These are phyloP conservation scores for Fraxinus velutina DNA, from an alignment of 305 asterid genomes.

Conservation along the genomic window DNA sequence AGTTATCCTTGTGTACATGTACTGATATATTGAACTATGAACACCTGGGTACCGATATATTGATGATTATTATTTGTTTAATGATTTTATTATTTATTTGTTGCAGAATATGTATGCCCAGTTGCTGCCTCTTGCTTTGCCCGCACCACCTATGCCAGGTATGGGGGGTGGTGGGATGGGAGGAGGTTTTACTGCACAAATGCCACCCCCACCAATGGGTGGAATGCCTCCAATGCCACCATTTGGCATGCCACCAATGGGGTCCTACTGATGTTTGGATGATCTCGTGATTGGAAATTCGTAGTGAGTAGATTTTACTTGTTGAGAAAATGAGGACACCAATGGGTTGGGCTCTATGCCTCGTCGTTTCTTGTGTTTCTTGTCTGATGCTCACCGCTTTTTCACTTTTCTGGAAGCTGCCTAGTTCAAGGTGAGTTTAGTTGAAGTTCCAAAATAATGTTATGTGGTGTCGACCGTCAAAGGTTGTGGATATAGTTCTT, in stretches of 20 bases:
- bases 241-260: constrained; percentile 86
- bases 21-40: neutral
- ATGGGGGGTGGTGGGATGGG: constrained; percentile 78
- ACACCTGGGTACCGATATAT: neutral
- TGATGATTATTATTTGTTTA: neutral
- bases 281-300: neutral
- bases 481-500: constrained; percentile 59
- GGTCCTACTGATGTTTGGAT: constrained; percentile 47
- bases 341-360: constrained; percentile 6
- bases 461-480: constrained; percentile 37
- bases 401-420: constrained; percentile 22
- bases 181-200: constrained; percentile 53
- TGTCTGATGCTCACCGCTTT: constrained; percentile 3
- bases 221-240: constrained; percentile 84
- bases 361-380: constrained; percentile 21
- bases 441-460: constrained; percentile 33
- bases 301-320: neutral
- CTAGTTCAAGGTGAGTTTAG: constrained; percentile 23
- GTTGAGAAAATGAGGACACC: constrained; percentile 14
- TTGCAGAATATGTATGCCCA: constrained; percentile 98
- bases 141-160: constrained; percentile 94
- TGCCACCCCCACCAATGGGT: constrained; percentile 44
- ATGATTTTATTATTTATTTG: neutral
- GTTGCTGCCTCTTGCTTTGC: constrained; percentile 90
- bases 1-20: neutral